phyloP scores from a whole-genome alignment of 2,329 filamentous ascomycete genomes.

The Claviceps arundinis region DNA sequence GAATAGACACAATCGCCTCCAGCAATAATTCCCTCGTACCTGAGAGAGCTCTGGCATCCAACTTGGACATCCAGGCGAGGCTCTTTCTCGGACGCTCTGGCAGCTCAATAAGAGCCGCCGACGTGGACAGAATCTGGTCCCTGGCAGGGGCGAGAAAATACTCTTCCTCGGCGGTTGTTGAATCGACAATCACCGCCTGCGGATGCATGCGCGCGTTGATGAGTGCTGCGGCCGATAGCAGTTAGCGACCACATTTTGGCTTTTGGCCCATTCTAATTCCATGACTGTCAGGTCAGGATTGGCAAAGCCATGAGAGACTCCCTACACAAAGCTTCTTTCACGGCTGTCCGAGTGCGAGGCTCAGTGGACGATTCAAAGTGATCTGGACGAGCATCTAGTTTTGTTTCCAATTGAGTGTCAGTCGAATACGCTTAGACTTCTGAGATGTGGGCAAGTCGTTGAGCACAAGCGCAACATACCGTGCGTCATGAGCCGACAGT shows the following conservation, averaged over 20 bases:
- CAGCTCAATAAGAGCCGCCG: slow-evolving; percentile 60
- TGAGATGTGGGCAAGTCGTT: not conserved
- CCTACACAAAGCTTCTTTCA: slow-evolving; percentile 50
- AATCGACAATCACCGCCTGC: slow-evolving; percentile 62
- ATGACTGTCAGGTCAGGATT: too few relatives aligned
- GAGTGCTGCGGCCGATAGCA: slow-evolving; percentile 30
- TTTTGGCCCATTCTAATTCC: not conserved
- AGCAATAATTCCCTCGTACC: slow-evolving; percentile 26
- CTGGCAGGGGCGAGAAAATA: slow-evolving; percentile 53
- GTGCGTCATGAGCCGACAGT: slow-evolving; percentile 52
- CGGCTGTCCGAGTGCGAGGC: slow-evolving; percentile 50
- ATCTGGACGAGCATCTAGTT: slow-evolving; percentile 64
- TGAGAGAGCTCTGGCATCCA: slow-evolving; percentile 59
- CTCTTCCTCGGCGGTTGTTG: slow-evolving; percentile 48
- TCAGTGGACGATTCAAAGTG: slow-evolving; percentile 57
- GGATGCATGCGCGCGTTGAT: slow-evolving; percentile 64
- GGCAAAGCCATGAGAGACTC: not conserved
- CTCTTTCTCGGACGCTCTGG: slow-evolving; percentile 49
- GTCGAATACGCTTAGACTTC: not conserved
- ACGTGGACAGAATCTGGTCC: slow-evolving; percentile 35
- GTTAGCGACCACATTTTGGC: not conserved
- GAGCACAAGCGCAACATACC: slow-evolving; percentile 23
- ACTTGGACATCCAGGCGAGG: slow-evolving; percentile 62
- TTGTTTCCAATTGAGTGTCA: not conserved
- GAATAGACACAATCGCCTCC: not conserved